phyloP scores from a whole-genome alignment of 2,329 filamentous ascomycete genomes.

The Pseudofabraea citricarpa region DNA sequence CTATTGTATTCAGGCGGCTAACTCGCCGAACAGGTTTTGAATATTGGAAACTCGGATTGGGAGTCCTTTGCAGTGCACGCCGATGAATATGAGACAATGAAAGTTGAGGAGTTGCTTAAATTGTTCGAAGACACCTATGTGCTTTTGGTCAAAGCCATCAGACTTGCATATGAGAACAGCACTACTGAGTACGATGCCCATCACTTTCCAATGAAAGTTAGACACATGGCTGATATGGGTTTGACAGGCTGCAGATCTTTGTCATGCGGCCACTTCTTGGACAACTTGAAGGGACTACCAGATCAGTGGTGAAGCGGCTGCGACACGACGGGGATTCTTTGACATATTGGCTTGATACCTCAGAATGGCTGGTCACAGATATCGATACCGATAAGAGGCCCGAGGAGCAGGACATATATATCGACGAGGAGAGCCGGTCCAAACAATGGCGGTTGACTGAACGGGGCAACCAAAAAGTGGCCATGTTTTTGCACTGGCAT shows the following conservation, averaged over 20 bases:
- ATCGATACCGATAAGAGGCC: conserved; percentile 14
- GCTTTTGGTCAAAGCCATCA: conserved; percentile 29
- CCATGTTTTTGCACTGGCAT: conserved; percentile 31
- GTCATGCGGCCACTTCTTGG: conserved; percentile 31
- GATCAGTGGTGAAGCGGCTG: conserved; percentile 27
- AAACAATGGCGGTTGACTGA: conserved; percentile 27
- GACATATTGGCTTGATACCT: conserved; percentile 34
- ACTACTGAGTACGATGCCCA: conserved; percentile 7
- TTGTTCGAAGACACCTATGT: conserved; percentile 30
- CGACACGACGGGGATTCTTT: conserved; percentile 29
- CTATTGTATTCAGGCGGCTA: conserved; percentile 1
- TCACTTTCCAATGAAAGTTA: too few species aligned
- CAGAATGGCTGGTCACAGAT: conserved; percentile 31
- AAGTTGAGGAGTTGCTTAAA: conserved; percentile 22
- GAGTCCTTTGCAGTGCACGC: conserved; percentile 24
- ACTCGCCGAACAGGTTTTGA: conserved; percentile 22
- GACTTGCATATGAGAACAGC: conserved; percentile 25
- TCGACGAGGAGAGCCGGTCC: conserved; percentile 21
- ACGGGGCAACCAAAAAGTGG: conserved; percentile 29
- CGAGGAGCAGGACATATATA: conserved; percentile 24
- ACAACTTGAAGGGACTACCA: conserved; percentile 27
- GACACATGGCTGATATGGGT: conserved; percentile 14
- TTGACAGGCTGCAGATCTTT: conserved; percentile 29
- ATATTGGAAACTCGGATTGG: conserved; percentile 27
- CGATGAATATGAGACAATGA: conserved; percentile 24